These are phyloP conservation scores for Isoetes engelmannii DNA, from an alignment of 83 land plant species.

Conservation along the genomic window DNA sequence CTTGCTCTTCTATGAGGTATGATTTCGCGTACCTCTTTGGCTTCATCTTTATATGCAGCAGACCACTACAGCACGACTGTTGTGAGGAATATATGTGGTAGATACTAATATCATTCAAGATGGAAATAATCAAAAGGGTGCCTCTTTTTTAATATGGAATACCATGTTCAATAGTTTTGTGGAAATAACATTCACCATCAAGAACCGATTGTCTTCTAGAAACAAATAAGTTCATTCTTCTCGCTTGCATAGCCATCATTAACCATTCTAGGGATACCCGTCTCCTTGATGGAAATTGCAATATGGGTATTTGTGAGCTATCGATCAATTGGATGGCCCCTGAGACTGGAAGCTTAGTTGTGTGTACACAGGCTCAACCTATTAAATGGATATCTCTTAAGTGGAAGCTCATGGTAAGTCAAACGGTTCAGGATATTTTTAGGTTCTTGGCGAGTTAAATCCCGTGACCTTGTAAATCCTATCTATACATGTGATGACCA, in stretches of 20 bases:
- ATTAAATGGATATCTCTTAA: no score
- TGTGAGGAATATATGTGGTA: no score
- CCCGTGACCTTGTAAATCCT: no score
- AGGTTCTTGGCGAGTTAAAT: constrained; percentile 51
- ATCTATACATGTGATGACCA: no score
- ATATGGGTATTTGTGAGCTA: constrained; percentile 20
- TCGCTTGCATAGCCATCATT: constrained; percentile 21
- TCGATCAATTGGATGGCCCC: constrained; percentile 23
- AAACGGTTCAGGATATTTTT: constrained; percentile 52
- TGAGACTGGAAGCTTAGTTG: constrained; percentile 20
- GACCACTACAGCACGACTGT: no score
- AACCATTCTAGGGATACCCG: constrained; percentile 12
- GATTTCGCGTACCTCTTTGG: no score
- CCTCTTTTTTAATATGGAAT: constrained; percentile 20
- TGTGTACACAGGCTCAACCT: no score
- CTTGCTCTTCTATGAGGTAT: no score
- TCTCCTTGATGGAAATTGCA: constrained; percentile 11
- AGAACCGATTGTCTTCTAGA: constrained; percentile 20
- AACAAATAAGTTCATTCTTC: constrained; percentile 19
- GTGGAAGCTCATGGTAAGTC: constrained; percentile 45
- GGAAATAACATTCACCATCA: constrained; percentile 16
- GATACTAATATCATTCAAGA: neutral
- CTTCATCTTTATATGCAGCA: no score
- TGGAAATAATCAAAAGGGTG: constrained; percentile 13
- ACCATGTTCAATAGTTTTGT: constrained; percentile 25